Percentiles rank a stretch among this genome's conserved stretches.
Evolutionary conservation across 257 asterid genomes (phyloP).

Genomic region (Salvia hispanica): DNA sequence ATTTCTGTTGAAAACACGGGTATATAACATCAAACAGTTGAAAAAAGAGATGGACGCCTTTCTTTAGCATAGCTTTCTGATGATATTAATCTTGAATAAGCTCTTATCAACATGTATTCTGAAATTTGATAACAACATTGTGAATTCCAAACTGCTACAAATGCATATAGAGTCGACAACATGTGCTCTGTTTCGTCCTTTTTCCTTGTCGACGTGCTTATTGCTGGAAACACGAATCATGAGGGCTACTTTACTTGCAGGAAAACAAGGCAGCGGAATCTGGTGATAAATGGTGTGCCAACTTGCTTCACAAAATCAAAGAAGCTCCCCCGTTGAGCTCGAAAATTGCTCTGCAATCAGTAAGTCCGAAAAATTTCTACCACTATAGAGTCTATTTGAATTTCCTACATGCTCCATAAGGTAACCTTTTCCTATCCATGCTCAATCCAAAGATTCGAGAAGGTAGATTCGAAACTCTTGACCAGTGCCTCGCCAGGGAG

Average conservation of each 20-base stretch:
- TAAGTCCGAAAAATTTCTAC: slow-evolving; percentile 41
- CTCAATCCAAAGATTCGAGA: slow-evolving; percentile 66
- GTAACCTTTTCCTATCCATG: slow-evolving; percentile 22
- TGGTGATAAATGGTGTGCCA: slow-evolving; percentile 49
- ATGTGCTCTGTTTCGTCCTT: neutral
- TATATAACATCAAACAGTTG: slow-evolving; percentile 3
- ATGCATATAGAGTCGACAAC: neutral
- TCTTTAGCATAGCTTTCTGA: slow-evolving; percentile 9
- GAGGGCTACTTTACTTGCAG: slow-evolving; percentile 33
- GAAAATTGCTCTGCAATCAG: slow-evolving; percentile 94
- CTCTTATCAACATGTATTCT: slow-evolving; percentile 1
- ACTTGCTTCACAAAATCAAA: slow-evolving; percentile 56
- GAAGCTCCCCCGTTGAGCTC: slow-evolving; percentile 90
- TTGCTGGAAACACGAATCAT: slow-evolving; percentile 5
- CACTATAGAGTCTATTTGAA: slow-evolving; percentile 9
- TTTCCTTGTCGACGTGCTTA: neutral
- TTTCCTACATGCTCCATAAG: neutral
- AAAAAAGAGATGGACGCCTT: neutral
- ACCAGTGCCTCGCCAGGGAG: slow-evolving; percentile 83
- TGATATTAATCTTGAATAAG: neutral
- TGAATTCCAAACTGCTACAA: neutral
- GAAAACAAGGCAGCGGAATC: slow-evolving; percentile 59
- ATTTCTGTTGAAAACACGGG: slow-evolving; percentile 9
- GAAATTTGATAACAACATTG: neutral
- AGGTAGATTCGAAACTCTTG: slow-evolving; percentile 93